Evolutionary conservation across 2,329 filamentous ascomycete species (phyloP), one percentile per base, ranked within the genome.

Genomic region (Nemania bipapillata): DNA sequence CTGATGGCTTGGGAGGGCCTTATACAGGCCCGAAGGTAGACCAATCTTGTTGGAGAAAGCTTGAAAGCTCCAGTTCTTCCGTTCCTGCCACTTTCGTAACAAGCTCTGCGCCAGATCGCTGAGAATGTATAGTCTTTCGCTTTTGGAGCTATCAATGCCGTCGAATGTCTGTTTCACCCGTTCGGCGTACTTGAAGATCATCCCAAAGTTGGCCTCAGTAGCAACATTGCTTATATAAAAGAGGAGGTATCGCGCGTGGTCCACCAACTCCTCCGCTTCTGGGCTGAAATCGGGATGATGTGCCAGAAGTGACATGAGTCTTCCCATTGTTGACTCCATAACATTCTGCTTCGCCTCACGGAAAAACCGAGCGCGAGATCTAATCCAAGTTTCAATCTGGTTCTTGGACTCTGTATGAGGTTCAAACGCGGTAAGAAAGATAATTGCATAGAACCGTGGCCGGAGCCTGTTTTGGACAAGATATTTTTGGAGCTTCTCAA

Each of bases 361-460:
- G 76, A 92, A 92, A 63, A 87, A 85, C 22, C 90, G 87, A 8
- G 91, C 89, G 15, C 94, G 89, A 52, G 94, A 95, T 59, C 92
- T 90, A 58, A 98, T 89, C 94, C 96, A 99, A 0, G 93, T 97
- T 70, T 92, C 88, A 2, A 93, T 90, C 49, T 91, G 89, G 57
- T 88, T 89, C 78, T 90, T 92, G 77, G 97, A 87, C 17, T 88
- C 86, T n/a, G 82, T 78, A 42, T 89, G 87, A 0, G 95, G 96
- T 81, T 99, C 96, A 78, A 96, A 97, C 1, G 96, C 95, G 35
- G 94, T 91, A 50, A 98, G 83, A 82, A 97, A 98, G 5, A 97
- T 86, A 47, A 97, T 90, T 0, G 93, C 92, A 79, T 97, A 96
- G 85, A 96, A 99, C 9, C 95, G 90, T 12, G 86, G 83, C 1